Percentiles rank a stretch among this genome's conserved stretches.
Evolutionary conservation across 805 yeast genomes (phyloP).

Genomic region (Yarrowia sp.): DNA sequence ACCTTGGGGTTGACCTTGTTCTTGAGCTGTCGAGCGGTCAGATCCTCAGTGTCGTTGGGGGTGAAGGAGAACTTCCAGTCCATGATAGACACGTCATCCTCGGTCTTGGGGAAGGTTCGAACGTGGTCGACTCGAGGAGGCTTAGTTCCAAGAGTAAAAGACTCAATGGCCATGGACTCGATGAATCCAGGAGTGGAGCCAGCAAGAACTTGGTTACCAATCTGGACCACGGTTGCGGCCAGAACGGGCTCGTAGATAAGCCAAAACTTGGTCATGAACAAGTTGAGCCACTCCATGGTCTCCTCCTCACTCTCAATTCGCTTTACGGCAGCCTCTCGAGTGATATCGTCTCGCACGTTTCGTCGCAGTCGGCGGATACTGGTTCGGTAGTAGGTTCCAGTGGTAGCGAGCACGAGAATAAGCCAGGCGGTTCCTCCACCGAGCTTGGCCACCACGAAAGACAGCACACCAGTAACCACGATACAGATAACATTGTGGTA

Average conservation of each 20-base stretch:
- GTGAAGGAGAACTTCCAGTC: conserved; percentile 93
- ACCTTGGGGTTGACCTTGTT: conserved; percentile 79
- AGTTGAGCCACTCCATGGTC: conserved; percentile 93
- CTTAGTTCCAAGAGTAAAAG: conserved; percentile 89
- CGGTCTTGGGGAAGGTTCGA: conserved; percentile 85
- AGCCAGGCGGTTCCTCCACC: conserved; percentile 77
- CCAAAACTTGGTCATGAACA: conserved; percentile 90
- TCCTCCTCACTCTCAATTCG: conserved; percentile 86
- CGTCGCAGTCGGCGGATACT: conserved; percentile 78
- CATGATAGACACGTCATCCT: conserved; percentile 91
- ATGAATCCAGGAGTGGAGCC: conserved; percentile 81
- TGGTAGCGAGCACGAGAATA: conserved; percentile 61
- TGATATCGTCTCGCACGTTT: conserved; percentile 69
- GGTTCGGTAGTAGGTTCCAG: conserved; percentile 72
- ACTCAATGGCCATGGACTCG: conserved; percentile 77
- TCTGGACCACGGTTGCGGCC: conserved; percentile 79
- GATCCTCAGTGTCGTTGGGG: conserved; percentile 84
- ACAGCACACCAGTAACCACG: conserved; percentile 61
- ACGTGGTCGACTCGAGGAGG: conserved; percentile 92
- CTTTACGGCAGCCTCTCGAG: conserved; percentile 77
- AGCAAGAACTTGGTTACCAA: conserved; percentile 79
- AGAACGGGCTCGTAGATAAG: conserved; percentile 82
- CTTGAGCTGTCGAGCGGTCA: conserved; percentile 78
- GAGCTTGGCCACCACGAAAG: conserved; percentile 77
- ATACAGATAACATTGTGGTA: conserved; percentile 80